Conservation (phyloP, 2,329 filamentous ascomycete species). For the Fusarium sp. region DNA sequence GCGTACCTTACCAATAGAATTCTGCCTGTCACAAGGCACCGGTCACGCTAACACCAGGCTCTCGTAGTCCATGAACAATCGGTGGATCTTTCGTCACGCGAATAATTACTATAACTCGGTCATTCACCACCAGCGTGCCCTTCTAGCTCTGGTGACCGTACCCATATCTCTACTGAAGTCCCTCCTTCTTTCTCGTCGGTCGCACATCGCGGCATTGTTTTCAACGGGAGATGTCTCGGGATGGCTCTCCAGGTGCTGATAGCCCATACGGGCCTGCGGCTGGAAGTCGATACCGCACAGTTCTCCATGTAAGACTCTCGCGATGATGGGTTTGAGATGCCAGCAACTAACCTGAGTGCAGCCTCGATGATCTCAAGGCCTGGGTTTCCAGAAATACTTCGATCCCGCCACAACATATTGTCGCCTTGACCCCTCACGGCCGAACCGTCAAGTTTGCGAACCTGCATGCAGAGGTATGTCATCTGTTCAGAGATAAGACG, state of each 20-base stretch:
- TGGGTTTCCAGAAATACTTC: slow-evolving; percentile 83
- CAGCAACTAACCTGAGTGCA: slow-evolving; percentile 54
- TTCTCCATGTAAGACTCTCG: slow-evolving; percentile 74
- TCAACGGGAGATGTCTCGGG: slow-evolving; percentile 67
- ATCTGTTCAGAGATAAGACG: slow-evolving; percentile 6
- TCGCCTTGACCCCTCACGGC: slow-evolving; percentile 87
- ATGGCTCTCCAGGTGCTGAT: slow-evolving; percentile 94
- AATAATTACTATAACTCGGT: slow-evolving; percentile 39
- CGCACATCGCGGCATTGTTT: slow-evolving; percentile 50
- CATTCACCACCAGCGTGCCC: slow-evolving; percentile 26
- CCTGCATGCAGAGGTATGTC: slow-evolving; percentile 80
- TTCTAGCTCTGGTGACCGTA: slow-evolving; percentile 30
- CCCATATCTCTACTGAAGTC: slow-evolving; percentile 32
- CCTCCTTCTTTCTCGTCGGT: slow-evolving; percentile 34
- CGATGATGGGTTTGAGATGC: not conserved
- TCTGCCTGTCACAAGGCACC: slow-evolving; percentile 52
- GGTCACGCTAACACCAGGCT: slow-evolving; percentile 52
- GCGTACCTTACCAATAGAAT: slow-evolving; percentile 38
- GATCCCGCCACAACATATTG: slow-evolving; percentile 84
- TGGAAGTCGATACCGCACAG: slow-evolving; percentile 82
- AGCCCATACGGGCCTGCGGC: slow-evolving; percentile 91
- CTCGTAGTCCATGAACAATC: slow-evolving; percentile 40
- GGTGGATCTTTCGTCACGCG: slow-evolving; percentile 48
- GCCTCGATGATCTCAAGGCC: slow-evolving; percentile 86
- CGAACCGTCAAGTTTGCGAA: slow-evolving; percentile 87